Conservation (phyloP, 2,329 filamentous ascomycete genomes). For the Chalara sp. region DNA sequence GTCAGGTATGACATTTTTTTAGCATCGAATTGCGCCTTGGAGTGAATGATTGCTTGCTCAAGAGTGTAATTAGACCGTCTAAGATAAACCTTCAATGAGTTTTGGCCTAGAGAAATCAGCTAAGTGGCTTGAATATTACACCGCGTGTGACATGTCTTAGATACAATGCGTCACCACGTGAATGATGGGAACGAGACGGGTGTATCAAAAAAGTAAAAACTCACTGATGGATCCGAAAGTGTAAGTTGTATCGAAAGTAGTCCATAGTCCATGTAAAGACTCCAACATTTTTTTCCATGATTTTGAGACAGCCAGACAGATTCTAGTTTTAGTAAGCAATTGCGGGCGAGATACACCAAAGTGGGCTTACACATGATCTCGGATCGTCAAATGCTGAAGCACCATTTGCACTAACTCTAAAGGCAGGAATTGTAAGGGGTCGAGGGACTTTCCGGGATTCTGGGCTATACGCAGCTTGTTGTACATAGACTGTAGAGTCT, state of each 20-base stretch:
- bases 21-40: constrained; percentile 14
- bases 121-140: neutral
- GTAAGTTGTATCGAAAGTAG: constrained; percentile 20
- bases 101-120: constrained; percentile 3
- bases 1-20: constrained; percentile 18
- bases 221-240: constrained; percentile 10
- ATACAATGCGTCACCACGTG: no score
- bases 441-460: constrained; percentile 19
- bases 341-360: neutral
- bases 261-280: constrained; percentile 24
- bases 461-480: constrained; percentile 21
- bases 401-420: constrained; percentile 27
- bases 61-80: constrained; percentile 24
- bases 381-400: constrained; percentile 20
- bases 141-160: no score
- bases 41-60: constrained; percentile 16
- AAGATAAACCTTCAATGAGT: constrained; percentile 19
- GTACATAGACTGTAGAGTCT: constrained; percentile 25
- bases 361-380: constrained; percentile 23
- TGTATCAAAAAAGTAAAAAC: neutral
- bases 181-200: neutral
- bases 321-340: constrained; percentile 13
- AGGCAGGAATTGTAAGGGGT: constrained; percentile 27
- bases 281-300: constrained; percentile 25
- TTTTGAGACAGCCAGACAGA: constrained; percentile 24